Base-by-base conservation (phyloP, 306 rosid species). In the Quercus cerris region DNA sequence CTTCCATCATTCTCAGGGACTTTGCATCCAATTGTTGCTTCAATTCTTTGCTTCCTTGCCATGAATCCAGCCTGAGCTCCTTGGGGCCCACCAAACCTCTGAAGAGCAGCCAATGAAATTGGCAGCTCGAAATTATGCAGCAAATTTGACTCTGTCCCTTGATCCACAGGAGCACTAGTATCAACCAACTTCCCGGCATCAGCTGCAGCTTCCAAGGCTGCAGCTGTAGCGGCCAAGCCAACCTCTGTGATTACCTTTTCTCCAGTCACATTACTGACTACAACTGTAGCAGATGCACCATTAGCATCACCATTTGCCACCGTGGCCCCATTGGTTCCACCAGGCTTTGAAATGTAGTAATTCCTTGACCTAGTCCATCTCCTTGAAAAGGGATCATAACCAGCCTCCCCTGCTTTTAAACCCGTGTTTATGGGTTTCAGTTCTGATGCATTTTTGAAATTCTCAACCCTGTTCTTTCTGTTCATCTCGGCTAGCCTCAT, bases 321-420 rank as follows among this genome's bases (percentile, higher is more conserved):
- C 5, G 68, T 80, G 57, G 77, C 89, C 74, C 62, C 85, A 55
- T 64, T 84, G 76, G 80, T 69, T 61, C 82, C 97, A 38, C 87
- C 92, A 4, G 91, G 90, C 52, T 86, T 86, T 66, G 89, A 62
- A 74, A 84, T 89, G 76, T 90, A 95, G 84, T 95, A 95, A 83
- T 95, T 95, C 80, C 93, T 95, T 28, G 99, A 93, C 83, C 98
- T 84, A 33, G 99, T 95, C 99, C 99, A 95, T 84, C 99, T 86
- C 87, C 98, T 91, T 19, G 99, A 95, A 85, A 95, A 95, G n/a
- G 98, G 99, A 87, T 95, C 99, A 81, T 95, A 93, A 78, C 99
- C 98, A 4, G 91, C 97, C 87, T 95, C 98, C 55, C 99, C 99
- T 3, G 94, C 96, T 87, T 89, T 95, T 84, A 95, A 84, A 64